A percentile compares a stretch with the other conserved stretches of the same genome.
Evolutionary conservation across 441 rosid genomes (phyloP).

Genomic region (Heliophila coronopifolia): DNA sequence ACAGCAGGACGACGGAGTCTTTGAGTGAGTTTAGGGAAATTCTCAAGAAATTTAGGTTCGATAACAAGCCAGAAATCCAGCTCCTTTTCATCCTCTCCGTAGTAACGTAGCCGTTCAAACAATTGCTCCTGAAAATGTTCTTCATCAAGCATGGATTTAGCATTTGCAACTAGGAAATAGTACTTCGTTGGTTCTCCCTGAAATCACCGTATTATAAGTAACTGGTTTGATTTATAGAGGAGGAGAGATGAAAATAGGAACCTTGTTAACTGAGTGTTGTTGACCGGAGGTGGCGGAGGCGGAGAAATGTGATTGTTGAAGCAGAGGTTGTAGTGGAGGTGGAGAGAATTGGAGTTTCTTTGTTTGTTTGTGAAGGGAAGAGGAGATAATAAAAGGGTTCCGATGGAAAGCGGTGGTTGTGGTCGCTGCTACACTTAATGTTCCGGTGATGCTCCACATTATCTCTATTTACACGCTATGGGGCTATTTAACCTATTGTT

Average conservation of each 20-base stretch:
- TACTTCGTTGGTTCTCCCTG: constrained; percentile 47
- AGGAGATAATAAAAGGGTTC: constrained; percentile 12
- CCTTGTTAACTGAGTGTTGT: constrained; percentile 36
- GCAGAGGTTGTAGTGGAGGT: not conserved
- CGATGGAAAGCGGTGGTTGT: constrained; percentile 7
- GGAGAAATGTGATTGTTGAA: constrained; percentile 17
- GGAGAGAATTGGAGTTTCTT: constrained; percentile 20
- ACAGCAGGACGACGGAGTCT: constrained; percentile 88
- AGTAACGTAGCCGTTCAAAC: constrained; percentile 68
- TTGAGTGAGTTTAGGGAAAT: constrained; percentile 65
- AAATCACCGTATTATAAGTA: not conserved
- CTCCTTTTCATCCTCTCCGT: constrained; percentile 53
- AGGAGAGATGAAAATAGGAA: constrained; percentile 9
- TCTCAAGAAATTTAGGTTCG: constrained; percentile 82
- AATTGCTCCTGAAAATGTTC: constrained; percentile 82
- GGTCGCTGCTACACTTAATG: constrained; percentile 25
- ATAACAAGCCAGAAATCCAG: constrained; percentile 86
- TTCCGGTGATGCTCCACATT: constrained; percentile 36
- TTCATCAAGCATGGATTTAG: constrained; percentile 91
- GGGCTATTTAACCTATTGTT: no score
- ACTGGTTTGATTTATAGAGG: not conserved
- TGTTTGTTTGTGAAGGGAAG: constrained; percentile 15
- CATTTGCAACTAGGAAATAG: constrained; percentile 73
- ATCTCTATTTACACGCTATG: no score
- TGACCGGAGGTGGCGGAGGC: constrained; percentile 40